Evolutionary conservation across 1,284 basidiomycete species (phyloP), one percentile per base, ranked within the genome.

Genomic region (Pyrrhoderma lamaoense): DNA sequence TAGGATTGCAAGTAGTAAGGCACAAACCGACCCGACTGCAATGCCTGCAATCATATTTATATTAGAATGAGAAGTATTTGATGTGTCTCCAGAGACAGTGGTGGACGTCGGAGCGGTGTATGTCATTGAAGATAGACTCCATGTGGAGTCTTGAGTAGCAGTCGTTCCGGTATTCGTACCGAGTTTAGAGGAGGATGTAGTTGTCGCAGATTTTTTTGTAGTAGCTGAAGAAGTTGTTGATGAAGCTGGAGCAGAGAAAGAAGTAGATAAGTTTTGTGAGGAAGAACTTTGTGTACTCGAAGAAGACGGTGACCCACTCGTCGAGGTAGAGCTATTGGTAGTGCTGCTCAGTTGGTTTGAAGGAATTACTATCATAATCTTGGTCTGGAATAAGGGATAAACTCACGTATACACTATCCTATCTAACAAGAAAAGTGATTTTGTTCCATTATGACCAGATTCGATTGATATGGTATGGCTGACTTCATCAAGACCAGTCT

Each of bases 331-430:
- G 21, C 16, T 16, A n/a, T 18, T 40, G 4, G 38, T 22, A 40
- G 38, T 40, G 16, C 16, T 40, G 21, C 16, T 40, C 21, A 40
- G 5, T 16, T 40, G 16, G 8, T 40, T 22, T 40, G 7, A 5
- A 40, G n/a, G 8, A 40, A 40, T 5, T 40, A 40, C 5, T 22
- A 40, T 40, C 38, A 18, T 40, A 22, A 5, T 14, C 16, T 40
- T 14, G 5, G 14, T 22, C n/a, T 8, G 8, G 8, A 40, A n/a
- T 2, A 37, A 38, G 22, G 34, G 5, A 23, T 13, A 21, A 16
- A 54, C 52, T 45, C 35, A 54, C 52, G 52, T 49, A 42, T 54
- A 54, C 8, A 54, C 43, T 31, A 54, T 49, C 19, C 52, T 36
- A 35, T 54, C 52, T 25, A 54, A 42, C 16, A 54, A 21, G 21